phyloP scores from a whole-genome alignment of 345 rosid genomes.

The Pistacia integerrima region DNA sequence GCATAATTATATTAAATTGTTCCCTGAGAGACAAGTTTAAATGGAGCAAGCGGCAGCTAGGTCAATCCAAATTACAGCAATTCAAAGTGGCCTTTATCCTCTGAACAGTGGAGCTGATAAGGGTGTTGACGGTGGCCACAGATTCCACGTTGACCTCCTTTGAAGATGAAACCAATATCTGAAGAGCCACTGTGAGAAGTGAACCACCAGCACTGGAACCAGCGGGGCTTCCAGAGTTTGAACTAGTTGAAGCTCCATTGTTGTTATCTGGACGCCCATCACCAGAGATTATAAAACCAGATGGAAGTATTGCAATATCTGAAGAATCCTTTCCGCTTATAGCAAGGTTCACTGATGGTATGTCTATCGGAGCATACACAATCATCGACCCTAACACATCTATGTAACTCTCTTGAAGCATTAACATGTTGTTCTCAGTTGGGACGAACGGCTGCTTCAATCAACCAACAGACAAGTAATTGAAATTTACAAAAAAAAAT shows the following conservation, averaged over 20 bases:
- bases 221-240: background rate
- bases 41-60: background rate
- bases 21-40: too few species aligned
- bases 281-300: slow-evolving; percentile 64
- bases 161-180: slow-evolving; percentile 44
- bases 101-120: slow-evolving; percentile 58
- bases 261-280: slow-evolving; percentile 33
- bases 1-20: too few species aligned
- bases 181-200: slow-evolving; percentile 61
- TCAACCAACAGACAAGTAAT: background rate
- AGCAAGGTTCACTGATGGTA: slow-evolving; percentile 31
- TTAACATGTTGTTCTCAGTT: slow-evolving; percentile 34
- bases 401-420: slow-evolving; percentile 64
- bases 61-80: slow-evolving; percentile 33
- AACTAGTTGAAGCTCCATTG: slow-evolving; percentile 17
- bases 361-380: slow-evolving; percentile 63
- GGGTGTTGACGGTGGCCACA: slow-evolving; percentile 49
- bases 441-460: slow-evolving; percentile 32
- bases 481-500: too few species aligned
- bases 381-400: slow-evolving; percentile 50
- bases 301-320: slow-evolving; percentile 58
- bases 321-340: slow-evolving; percentile 39
- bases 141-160: slow-evolving; percentile 37
- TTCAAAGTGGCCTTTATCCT: slow-evolving; percentile 46
- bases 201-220: slow-evolving; percentile 32